These are phyloP conservation scores for Candolleomyces aberdarensis DNA, from an alignment of 768 basidiomycete species.

Conservation along the genomic window DNA sequence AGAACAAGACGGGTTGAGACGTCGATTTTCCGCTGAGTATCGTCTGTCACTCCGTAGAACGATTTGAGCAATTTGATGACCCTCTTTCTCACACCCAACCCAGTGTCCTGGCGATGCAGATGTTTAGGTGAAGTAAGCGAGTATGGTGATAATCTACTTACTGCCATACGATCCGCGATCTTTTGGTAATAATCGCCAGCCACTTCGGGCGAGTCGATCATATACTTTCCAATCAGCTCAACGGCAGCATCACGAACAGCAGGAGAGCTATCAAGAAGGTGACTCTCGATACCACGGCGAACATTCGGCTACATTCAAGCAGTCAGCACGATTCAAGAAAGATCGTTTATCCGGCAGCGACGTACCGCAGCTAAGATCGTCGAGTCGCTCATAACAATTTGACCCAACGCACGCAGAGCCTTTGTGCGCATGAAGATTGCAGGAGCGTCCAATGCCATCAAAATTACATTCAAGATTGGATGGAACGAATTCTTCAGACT, in stretches of 20 bases:
- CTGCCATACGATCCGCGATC: conserved; percentile 88
- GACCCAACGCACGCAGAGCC: conserved; percentile 84
- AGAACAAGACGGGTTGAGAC: conserved; percentile 80
- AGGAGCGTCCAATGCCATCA: conserved; percentile 78
- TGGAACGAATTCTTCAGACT: conserved; percentile 78
- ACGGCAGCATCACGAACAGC: conserved; percentile 96
- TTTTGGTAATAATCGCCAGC: conserved; percentile 85
- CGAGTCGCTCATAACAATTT: conserved; percentile 88
- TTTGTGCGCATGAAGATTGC: conserved; percentile 94
- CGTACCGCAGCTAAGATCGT: conserved; percentile 73
- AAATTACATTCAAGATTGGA: conserved; percentile 75
- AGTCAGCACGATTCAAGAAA: background rate
- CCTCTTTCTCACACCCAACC: conserved; percentile 88
- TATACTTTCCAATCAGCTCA: conserved; percentile 96
- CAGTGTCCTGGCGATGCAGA: conserved; percentile 68
- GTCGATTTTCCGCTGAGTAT: conserved; percentile 62
- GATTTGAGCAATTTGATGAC: conserved; percentile 92
- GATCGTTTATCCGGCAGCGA: conserved; percentile 1
- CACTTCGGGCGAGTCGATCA: conserved; percentile 86
- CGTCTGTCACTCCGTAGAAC: conserved; percentile 67
- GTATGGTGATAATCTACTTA: conserved; percentile 33
- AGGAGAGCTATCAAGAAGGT: conserved; percentile 87
- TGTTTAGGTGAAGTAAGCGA: background rate
- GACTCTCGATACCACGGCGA: conserved; percentile 82
- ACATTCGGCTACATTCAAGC: conserved; percentile 59